Conservation (phyloP, 2,329 filamentous ascomycete species). For the Dothistroma septosporum region DNA sequence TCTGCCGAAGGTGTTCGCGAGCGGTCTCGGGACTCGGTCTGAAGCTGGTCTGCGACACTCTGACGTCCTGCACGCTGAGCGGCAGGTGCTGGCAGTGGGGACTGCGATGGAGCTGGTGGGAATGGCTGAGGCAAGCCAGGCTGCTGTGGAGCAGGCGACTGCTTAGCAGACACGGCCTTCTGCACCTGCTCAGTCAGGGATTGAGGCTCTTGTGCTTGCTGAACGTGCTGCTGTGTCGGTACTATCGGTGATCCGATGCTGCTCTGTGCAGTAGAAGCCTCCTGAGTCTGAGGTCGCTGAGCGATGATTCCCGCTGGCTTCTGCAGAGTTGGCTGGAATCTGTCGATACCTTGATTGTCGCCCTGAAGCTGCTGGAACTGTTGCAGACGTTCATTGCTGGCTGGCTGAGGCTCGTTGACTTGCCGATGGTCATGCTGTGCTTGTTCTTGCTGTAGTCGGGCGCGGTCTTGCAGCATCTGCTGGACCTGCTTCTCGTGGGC, state of each 20-base stretch:
- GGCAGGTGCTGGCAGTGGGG: conserved; percentile 80
- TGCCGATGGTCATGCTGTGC: conserved; percentile 49
- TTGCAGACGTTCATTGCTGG: conserved; percentile 62
- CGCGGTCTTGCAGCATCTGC: conserved; percentile 58
- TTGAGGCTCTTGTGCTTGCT: conserved; percentile 49
- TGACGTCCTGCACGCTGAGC: conserved; percentile 74
- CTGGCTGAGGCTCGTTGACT: conserved; percentile 45
- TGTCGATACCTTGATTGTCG: conserved; percentile 20
- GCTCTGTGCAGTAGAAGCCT: conserved; percentile 20
- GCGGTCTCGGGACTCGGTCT: conserved; percentile 64
- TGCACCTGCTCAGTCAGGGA: conserved; percentile 82
- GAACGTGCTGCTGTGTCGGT: conserved; percentile 9
- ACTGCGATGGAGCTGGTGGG: conserved; percentile 67
- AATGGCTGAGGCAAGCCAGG: conserved; percentile 71
- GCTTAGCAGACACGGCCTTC: conserved; percentile 62
- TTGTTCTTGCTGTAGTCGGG: conserved; percentile 59
- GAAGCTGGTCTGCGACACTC: conserved; percentile 72
- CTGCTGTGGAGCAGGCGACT: conserved; percentile 50
- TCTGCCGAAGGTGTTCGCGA: conserved; percentile 70
- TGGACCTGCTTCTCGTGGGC: conserved; percentile 55
- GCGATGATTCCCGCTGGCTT: conserved; percentile 34
- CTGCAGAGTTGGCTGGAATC: conserved; percentile 22
- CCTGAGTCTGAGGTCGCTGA: conserved; percentile 18
- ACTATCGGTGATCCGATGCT: conserved; percentile 20
- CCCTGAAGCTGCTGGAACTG: conserved; percentile 77